Evolutionary conservation across 2,329 filamentous ascomycete species (phyloP).

Genomic region (Fusarium sp.): DNA sequence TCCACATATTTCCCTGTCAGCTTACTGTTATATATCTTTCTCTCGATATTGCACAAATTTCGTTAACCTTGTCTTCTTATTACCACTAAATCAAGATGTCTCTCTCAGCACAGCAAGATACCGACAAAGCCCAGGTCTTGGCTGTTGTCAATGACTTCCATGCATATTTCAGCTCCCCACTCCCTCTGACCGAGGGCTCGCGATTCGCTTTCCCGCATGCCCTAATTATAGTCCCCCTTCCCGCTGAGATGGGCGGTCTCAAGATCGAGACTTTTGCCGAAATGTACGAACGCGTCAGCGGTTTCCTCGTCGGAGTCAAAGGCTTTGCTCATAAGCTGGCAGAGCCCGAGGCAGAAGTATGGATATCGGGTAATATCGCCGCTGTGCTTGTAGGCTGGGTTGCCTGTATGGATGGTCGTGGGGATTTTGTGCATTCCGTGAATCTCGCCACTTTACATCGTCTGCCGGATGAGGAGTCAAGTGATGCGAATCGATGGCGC

Average conservation of each 20-base stretch:
- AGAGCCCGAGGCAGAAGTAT: not conserved
- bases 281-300: not conserved
- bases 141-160: not conserved
- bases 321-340: not conserved
- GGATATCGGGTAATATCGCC: not conserved
- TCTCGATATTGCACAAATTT: too few relatives aligned
- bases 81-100: too few relatives aligned
- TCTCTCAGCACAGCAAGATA: too few relatives aligned
- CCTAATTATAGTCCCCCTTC: not conserved
- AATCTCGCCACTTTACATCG: not conserved
- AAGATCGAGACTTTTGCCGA: not conserved
- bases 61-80: too few relatives aligned
- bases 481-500: not conserved
- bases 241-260: not conserved
- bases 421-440: not conserved
- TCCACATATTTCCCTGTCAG: too few relatives aligned
- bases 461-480: accelerated
- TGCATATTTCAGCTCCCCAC: not conserved
- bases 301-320: not conserved
- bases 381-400: not conserved
- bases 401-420: not conserved
- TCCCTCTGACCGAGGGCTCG: not conserved
- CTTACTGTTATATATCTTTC: too few relatives aligned
- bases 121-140: not conserved
- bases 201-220: not conserved